Conservation (phyloP, 2,329 filamentous ascomycete species). For the Fusarium xylarioides region DNA sequence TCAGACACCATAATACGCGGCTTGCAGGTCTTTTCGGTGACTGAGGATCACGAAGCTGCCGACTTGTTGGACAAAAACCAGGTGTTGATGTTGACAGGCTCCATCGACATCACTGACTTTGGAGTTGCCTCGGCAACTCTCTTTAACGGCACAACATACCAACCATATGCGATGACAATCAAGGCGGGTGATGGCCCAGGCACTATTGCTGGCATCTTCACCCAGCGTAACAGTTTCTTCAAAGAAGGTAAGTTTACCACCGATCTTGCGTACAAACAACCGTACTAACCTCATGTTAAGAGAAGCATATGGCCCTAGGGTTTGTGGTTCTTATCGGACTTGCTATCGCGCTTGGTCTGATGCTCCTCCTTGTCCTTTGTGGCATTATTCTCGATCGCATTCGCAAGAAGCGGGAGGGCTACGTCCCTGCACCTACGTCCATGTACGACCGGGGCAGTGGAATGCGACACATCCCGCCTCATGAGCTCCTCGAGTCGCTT, state of each 20-base stretch:
- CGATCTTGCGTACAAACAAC: background rate
- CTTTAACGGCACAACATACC: slow-evolving; percentile 83
- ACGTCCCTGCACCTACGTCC: slow-evolving; percentile 77
- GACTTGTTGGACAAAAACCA: slow-evolving; percentile 72
- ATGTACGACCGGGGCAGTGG: slow-evolving; percentile 68
- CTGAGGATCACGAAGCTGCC: slow-evolving; percentile 70
- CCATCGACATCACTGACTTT: slow-evolving; percentile 77
- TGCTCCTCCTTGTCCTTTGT: slow-evolving; percentile 78
- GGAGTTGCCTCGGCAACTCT: slow-evolving; percentile 86
- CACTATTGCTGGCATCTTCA: slow-evolving; percentile 83
- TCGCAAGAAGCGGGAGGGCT: slow-evolving; percentile 81
- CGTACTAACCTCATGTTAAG: slow-evolving; percentile 39
- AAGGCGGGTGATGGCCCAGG: slow-evolving; percentile 71
- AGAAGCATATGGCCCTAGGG: slow-evolving; percentile 72
- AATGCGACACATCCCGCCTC: slow-evolving; percentile 68
- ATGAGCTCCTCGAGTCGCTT: slow-evolving; percentile 66
- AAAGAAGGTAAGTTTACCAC: slow-evolving; percentile 64
- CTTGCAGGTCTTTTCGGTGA: slow-evolving; percentile 82
- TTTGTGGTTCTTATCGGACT: slow-evolving; percentile 84
- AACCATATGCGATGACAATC: slow-evolving; percentile 83
- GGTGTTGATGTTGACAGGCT: slow-evolving; percentile 84
- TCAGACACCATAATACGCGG: slow-evolving; percentile 75
- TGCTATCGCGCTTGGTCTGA: slow-evolving; percentile 78
- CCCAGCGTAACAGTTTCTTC: slow-evolving; percentile 83
- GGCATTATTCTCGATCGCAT: slow-evolving; percentile 80